Evolutionary conservation across 164 flowering plant species (phyloP), one percentile per base, ranked within the genome.

Genomic region (Vitis riparia): DNA sequence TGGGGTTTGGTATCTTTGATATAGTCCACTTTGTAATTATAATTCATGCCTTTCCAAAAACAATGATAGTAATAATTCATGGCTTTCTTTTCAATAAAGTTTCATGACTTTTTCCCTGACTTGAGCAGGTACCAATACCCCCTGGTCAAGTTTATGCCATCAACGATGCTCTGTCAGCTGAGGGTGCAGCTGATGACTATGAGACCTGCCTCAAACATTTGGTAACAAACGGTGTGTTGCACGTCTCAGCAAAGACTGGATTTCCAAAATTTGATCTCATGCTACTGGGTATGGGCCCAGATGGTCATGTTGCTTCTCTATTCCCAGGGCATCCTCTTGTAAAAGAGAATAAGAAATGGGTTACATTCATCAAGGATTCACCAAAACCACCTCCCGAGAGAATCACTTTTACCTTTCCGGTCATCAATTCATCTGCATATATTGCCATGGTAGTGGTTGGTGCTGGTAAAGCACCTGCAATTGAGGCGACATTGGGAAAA

Each of bases 281-380:
- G 85, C 86, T 87, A 37, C 67, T 92, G 58, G 97, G 97, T 15
- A 90, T 92, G 93, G 95, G 95, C 11, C 95, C 97, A 7, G 97
- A 92, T 75, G 97, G 97, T 14, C 97, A 91, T 65, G 84, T 91
- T 8, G 97, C 92, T 51, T 89, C 91, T 19, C 80, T 89, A 9
- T 91, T 91, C 62, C 94, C 97, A 0, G 89, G 90, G 10, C 97
- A 91, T 74, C 88, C 87, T 66, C 90, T 88, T 17, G 51, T 86
- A 60, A 68, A 85, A 6, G 94, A 89, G 80, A 80, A 77, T 6
- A 16, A 87, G 75, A 84, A 80, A 68, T 92, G 94, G 93, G 97
- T 90, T 15, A 79, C 90, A 62, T 86, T 74, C 73, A 84, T 92
- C 19, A 84, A 71, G 75, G 93, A 92, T 80, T 92, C 95, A 0